phyloP scores from a whole-genome alignment of 352 stramenopile species.

The Phytophthora brassicae region DNA sequence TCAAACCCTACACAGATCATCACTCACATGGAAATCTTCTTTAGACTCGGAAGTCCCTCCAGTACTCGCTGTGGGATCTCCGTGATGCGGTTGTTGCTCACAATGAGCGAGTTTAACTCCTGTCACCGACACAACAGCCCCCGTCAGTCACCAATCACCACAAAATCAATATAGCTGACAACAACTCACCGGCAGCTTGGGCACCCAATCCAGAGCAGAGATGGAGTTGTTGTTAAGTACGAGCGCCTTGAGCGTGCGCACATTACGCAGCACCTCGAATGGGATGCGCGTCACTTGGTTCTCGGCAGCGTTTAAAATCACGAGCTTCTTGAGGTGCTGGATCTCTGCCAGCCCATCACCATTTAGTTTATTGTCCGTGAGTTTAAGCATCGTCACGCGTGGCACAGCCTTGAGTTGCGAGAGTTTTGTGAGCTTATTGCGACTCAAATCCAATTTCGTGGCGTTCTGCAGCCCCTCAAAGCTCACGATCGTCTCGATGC shows the following conservation, averaged over 20 bases:
- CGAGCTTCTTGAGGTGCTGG: conserved; percentile 76
- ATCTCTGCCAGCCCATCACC: conserved; percentile 71
- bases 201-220: conserved; percentile 81
- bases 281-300: conserved; percentile 78
- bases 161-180: too few species aligned
- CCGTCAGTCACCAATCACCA: conserved; percentile 2
- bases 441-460: conserved; percentile 82
- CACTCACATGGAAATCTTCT: conserved; percentile 80
- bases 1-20: neutral
- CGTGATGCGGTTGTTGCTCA: conserved; percentile 84
- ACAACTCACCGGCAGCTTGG: conserved; percentile 51
- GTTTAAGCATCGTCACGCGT: conserved; percentile 76
- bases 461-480: conserved; percentile 55
- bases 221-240: conserved; percentile 88
- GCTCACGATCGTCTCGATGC: conserved; percentile 82
- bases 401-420: conserved; percentile 61
- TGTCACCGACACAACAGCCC: conserved; percentile 6
- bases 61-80: conserved; percentile 62
- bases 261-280: conserved; percentile 64
- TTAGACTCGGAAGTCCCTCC: conserved; percentile 69
- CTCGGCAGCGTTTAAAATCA: conserved; percentile 75
- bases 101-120: conserved; percentile 84
- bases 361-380: conserved; percentile 78
- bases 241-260: conserved; percentile 74
- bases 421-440: conserved; percentile 87